These are phyloP conservation scores for Epichloe baconii DNA, from an alignment of 2,329 filamentous ascomycete species.

Conservation along the genomic window DNA sequence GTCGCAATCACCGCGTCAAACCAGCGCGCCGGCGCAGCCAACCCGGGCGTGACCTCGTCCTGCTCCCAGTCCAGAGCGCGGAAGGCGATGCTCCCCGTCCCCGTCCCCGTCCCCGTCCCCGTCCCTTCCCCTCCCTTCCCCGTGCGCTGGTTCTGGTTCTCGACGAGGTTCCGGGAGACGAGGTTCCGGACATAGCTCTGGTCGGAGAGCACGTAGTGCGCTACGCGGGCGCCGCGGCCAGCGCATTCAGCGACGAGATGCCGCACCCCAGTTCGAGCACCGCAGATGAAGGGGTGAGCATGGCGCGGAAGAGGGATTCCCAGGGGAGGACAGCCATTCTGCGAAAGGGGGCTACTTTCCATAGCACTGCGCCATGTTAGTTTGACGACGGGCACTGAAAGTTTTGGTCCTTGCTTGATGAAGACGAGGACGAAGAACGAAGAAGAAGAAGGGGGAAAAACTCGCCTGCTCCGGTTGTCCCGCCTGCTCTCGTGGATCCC, in stretches of 20 bases:
- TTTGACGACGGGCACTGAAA: too few relatives aligned
- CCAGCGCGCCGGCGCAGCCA: constrained; percentile 26
- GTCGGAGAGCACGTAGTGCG: constrained; percentile 68
- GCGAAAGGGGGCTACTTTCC: constrained; percentile 88
- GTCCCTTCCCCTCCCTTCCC: too few relatives aligned
- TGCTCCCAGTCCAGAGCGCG: constrained; percentile 73
- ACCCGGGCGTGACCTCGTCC: constrained; percentile 33
- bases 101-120: not conserved
- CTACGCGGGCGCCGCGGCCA: constrained; percentile 51
- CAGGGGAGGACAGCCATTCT: constrained; percentile 55
- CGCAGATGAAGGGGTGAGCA: constrained; percentile 41
- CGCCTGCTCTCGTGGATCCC: constrained; percentile 56
- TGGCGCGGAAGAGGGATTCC: constrained; percentile 44
- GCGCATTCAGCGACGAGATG: constrained; percentile 65
- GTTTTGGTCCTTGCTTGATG: accelerated
- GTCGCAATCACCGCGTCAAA: constrained; percentile 72
- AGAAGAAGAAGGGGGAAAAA: not conserved
- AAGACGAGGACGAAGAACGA: not conserved
- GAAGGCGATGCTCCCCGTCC: constrained; percentile 31
- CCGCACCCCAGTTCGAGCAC: constrained; percentile 82
- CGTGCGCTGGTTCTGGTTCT: constrained; percentile 41
- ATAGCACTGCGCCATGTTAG: constrained; percentile 48
- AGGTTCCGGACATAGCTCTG: constrained; percentile 72
- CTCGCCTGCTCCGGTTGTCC: constrained; percentile 40
- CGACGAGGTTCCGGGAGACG: constrained; percentile 61